Percentiles rank a stretch among this genome's conserved stretches.
Conservation (phyloP, 768 basidiomycete species). For the Pisolithus orientalis region DNA sequence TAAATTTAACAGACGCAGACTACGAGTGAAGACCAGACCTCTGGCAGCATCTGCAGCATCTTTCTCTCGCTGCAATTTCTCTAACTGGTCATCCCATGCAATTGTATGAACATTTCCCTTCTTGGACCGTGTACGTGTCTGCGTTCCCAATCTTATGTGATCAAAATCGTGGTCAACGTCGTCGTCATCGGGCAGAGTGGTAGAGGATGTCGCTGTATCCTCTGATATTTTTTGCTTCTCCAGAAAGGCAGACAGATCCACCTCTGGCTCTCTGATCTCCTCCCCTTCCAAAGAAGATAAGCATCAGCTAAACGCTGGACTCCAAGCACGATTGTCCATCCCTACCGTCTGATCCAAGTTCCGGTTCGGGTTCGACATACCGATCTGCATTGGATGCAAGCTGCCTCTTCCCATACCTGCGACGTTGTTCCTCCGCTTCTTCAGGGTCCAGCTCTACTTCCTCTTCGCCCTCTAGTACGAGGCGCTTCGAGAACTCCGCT, state of each 20-base stretch:
- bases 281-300: slow-evolving; percentile 40
- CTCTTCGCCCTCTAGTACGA: slow-evolving; percentile 56
- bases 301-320: background rate
- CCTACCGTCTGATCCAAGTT: slow-evolving; percentile 64
- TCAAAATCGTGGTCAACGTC: background rate
- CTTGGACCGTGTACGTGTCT: slow-evolving; percentile 25
- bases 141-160: slow-evolving; percentile 28
- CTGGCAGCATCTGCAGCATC: slow-evolving; percentile 66
- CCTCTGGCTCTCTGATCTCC: slow-evolving; percentile 60
- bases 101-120: slow-evolving; percentile 64
- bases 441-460: slow-evolving; percentile 34
- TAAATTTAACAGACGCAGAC: background rate
- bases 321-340: slow-evolving; percentile 8
- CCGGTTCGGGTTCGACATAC: slow-evolving; percentile 64
- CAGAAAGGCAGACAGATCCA: slow-evolving; percentile 64
- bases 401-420: slow-evolving; percentile 51
- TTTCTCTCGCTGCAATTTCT: slow-evolving; percentile 64
- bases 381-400: slow-evolving; percentile 69
- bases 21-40: slow-evolving; percentile 38
- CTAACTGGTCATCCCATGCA: slow-evolving; percentile 65
- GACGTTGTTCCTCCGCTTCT: slow-evolving; percentile 39
- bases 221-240: slow-evolving; percentile 54
- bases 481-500: slow-evolving; percentile 57
- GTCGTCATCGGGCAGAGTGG: slow-evolving; percentile 7
- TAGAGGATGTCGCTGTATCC: slow-evolving; percentile 10